Conservation (phyloP, 805 yeast genomes). For the Zygoascus bituminiphila region DNA sequence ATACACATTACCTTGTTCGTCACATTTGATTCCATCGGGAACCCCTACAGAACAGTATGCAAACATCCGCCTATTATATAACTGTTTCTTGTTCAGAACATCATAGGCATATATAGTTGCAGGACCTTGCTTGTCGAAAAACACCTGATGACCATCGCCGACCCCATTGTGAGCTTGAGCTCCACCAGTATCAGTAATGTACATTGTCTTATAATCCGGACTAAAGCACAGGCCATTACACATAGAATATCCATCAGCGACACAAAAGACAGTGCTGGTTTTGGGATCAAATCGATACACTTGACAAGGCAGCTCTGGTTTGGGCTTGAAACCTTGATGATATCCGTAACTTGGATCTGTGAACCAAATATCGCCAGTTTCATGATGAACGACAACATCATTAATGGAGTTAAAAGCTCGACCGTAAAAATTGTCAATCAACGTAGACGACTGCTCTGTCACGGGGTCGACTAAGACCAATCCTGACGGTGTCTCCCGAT, state of each 20-base stretch:
- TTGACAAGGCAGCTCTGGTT: slow-evolving; percentile 20
- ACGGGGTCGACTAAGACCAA: slow-evolving; percentile 20
- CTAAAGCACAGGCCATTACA: slow-evolving; percentile 69
- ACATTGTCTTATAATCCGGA: slow-evolving; percentile 34
- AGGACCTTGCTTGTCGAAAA: slow-evolving; percentile 6
- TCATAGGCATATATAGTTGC: slow-evolving; percentile 25
- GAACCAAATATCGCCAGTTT: slow-evolving; percentile 25
- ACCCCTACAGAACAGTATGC: slow-evolving; percentile 23
- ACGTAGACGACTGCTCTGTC: slow-evolving; percentile 4
- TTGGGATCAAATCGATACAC: slow-evolving; percentile 36
- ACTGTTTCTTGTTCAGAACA: slow-evolving; percentile 12
- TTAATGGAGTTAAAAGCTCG: slow-evolving; percentile 24
- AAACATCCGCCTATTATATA: slow-evolving; percentile 20
- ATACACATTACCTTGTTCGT: slow-evolving; percentile 22
- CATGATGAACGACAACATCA: slow-evolving; percentile 23
- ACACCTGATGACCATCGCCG: slow-evolving; percentile 8
- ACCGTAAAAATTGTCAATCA: slow-evolving; percentile 23
- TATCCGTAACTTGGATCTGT: slow-evolving; percentile 25
- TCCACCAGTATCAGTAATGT: slow-evolving; percentile 39
- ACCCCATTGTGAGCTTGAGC: slow-evolving; percentile 11
- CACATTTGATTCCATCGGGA: slow-evolving; percentile 27
- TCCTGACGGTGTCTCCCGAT: slow-evolving; percentile 15
- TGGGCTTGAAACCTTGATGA: slow-evolving; percentile 16
- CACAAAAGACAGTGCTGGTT: slow-evolving; percentile 24
- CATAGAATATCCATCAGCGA: slow-evolving; percentile 40